Conservation (phyloP, 2,329 filamentous ascomycete genomes). For the Xylariaceae sp. region DNA sequence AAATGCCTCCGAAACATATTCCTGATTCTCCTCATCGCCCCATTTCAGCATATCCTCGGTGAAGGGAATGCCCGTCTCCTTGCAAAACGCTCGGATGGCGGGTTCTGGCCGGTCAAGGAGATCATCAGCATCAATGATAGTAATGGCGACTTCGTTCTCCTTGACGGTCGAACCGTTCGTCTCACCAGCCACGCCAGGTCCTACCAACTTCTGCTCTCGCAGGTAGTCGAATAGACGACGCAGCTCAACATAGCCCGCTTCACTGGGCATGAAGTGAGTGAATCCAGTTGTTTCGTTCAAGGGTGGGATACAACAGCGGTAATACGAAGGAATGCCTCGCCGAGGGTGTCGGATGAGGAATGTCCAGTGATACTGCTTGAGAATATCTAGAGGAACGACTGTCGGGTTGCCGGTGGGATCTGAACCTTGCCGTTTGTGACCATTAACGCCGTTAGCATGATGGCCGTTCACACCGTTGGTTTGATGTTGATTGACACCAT, state of each 20-base stretch:
- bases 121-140: conserved; percentile 90
- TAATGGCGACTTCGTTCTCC: conserved; percentile 59
- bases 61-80: conserved; percentile 76
- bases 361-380: conserved; percentile 85
- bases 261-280: conserved; percentile 78
- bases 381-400: conserved; percentile 69
- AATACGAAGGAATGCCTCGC: conserved; percentile 87
- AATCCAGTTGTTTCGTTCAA: conserved; percentile 81
- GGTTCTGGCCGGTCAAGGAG: conserved; percentile 79
- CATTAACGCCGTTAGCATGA: conserved; percentile 4
- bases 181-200: conserved; percentile 59
- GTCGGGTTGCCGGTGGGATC: conserved; percentile 75
- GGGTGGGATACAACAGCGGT: conserved; percentile 88
- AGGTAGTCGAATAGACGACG: conserved; percentile 86
- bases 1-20: conserved; percentile 70
- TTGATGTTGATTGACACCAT: conserved; percentile 11
- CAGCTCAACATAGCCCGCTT: conserved; percentile 89
- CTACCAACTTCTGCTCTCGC: conserved; percentile 64
- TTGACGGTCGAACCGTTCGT: conserved; percentile 17
- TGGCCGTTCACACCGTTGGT: conserved; percentile 1
- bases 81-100: conserved; percentile 77
- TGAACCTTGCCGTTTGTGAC: conserved; percentile 12
- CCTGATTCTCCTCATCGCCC: conserved; percentile 71
- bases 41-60: conserved; percentile 77
- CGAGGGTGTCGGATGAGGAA: conserved; percentile 97